Percentiles rank a stretch among this genome's conserved stretches.
phyloP scores from a whole-genome alignment of 192 early-diverging fungal species.

The Backusella tarrabulga region DNA sequence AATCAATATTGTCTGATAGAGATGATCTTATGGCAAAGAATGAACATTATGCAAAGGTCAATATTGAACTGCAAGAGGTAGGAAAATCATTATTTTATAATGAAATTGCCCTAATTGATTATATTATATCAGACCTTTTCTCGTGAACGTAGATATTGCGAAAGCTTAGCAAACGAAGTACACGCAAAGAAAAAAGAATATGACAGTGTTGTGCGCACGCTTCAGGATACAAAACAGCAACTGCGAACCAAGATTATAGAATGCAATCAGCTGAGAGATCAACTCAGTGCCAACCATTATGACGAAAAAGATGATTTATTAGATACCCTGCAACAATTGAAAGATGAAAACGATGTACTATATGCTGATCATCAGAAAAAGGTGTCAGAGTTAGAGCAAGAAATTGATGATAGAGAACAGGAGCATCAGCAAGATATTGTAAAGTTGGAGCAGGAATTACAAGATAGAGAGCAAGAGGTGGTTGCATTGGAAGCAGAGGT shows the following conservation, averaged over 20 bases:
- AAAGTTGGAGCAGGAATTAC: conserved; percentile 21
- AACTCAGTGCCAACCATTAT: conserved; percentile 3
- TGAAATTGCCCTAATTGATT: no score
- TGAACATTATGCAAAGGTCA: conserved; percentile 2
- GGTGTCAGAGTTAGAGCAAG: conserved; percentile 2
- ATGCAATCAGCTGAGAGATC: conserved; percentile 12
- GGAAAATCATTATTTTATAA: background rate
- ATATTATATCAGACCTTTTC: background rate
- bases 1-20: conserved; percentile 23
- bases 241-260: conserved; percentile 27
- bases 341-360: background rate
- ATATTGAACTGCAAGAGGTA: conserved; percentile 16
- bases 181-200: conserved; percentile 29
- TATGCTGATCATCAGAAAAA: background rate
- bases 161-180: conserved; percentile 3
- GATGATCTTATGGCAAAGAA: background rate
- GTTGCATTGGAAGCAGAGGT: conserved; percentile 25
- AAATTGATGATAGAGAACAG: conserved; percentile 18
- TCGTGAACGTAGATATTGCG: background rate
- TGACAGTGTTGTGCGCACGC: conserved; percentile 28
- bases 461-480: conserved; percentile 35
- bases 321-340: conserved; percentile 7
- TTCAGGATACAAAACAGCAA: conserved; percentile 20
- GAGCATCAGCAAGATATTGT: conserved; percentile 22
- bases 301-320: conserved; percentile 1